Base-by-base conservation (phyloP, 2,329 filamentous ascomycete genomes). In the Fusarium proliferatum region DNA sequence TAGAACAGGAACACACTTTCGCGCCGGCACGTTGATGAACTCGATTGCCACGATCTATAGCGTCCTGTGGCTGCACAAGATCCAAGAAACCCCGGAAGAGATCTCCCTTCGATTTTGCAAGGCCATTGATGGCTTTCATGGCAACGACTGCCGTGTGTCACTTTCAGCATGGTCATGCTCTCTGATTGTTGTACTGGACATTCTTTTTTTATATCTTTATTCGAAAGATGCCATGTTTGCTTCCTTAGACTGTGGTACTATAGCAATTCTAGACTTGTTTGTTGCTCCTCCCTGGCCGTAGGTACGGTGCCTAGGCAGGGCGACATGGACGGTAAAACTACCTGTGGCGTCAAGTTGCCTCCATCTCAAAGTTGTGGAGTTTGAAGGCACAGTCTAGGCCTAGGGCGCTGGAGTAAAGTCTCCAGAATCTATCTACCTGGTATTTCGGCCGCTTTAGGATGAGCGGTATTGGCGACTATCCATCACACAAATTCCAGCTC, bases 1-100 rank as follows among this genome's bases (percentile, higher is more conserved):
- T 59, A 60, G 56, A 64, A 58, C 57, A 65, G 57, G 67, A 72
- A 69, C 71, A 69, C 57, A 69, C 49, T 72, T 72, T 53, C 23
- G 34, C 28, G 30, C 45, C 39, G 58, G 55, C 52, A 71, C 71
- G 67, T 74, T 71, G 67, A 45, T 43, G 34, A 61, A 70, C 38
- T 53, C 56, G 58, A 38, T 58, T 48, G 71, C 71, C 71, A 74
- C 71, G 46, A 69, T 69, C 58, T 55, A 23, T 69, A 65, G 39
- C 48, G 45, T 48, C 43, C 36, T 52, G 49, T 55, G 56, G 61
- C 52, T 63, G 19, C 30, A 36, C 42, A 38, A 28, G 56, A 59
- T 51, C 56, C 56, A 49, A 58, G 33, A 36, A 28, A n/a, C 30
- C 41, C 55, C 23, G 17, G 42, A 16, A 51, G 53, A 26, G 30